A percentile compares a stretch with the other conserved stretches of the same genome.
These are phyloP conservation scores for Brassica balearica DNA, from an alignment of 441 rosid species.

Conservation along the genomic window DNA sequence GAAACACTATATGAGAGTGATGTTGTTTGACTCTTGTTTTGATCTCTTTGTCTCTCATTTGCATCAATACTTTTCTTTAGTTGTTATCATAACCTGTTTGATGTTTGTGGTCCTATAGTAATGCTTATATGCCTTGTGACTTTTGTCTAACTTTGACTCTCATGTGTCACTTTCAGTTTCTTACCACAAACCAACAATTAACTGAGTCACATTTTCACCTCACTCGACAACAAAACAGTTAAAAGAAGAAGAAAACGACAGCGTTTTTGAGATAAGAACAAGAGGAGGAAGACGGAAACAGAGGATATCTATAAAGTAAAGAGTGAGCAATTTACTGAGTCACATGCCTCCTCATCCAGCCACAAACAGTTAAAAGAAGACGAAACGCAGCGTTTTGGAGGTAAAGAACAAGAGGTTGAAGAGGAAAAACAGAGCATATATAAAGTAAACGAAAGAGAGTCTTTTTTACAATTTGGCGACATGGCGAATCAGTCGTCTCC, in stretches of 20 bases:
- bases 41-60: slow-evolving; percentile 22
- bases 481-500: slow-evolving; percentile 64
- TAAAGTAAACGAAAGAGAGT: not conserved
- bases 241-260: slow-evolving; percentile 2
- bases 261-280: not conserved
- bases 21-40: not conserved
- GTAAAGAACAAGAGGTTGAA: not conserved
- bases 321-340: too few relatives aligned
- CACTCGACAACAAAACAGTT: not conserved
- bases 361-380: not conserved
- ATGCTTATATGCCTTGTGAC: slow-evolving; percentile 4
- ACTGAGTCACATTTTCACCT: not conserved
- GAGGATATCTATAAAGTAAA: too few relatives aligned
- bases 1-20: slow-evolving; percentile 32
- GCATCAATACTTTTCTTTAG: slow-evolving; percentile 12
- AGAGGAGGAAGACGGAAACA: not conserved
- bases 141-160: slow-evolving; percentile 43
- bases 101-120: slow-evolving; percentile 25
- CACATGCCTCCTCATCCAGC: not conserved
- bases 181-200: slow-evolving; percentile 6
- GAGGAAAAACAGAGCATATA: not conserved
- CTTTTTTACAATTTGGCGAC: slow-evolving; percentile 17
- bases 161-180: slow-evolving; percentile 36
- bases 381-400: not conserved
- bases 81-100: not conserved